Evolutionary conservation across 352 stramenopile genomes (phyloP).

Genomic region (Pythium apleroticum): DNA sequence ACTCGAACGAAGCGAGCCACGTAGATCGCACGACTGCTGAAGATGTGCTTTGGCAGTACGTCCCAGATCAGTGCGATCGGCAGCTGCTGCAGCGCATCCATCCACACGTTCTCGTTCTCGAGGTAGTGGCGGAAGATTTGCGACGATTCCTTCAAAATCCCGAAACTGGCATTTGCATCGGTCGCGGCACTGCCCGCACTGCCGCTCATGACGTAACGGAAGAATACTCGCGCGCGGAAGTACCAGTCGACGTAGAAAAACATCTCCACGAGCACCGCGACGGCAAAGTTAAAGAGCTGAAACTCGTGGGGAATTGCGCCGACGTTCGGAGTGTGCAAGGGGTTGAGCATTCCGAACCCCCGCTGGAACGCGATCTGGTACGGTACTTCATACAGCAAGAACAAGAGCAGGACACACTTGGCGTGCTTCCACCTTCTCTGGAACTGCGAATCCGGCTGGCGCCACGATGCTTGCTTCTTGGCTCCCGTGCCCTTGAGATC

Average conservation of each 20-base stretch:
- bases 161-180: slow-evolving; percentile 23
- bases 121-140: slow-evolving; percentile 41
- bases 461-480: slow-evolving; percentile 16
- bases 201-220: slow-evolving; percentile 23
- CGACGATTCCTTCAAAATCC: slow-evolving; percentile 14
- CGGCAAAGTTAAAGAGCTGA: slow-evolving; percentile 39
- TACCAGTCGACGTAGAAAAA: slow-evolving; percentile 63
- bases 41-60: slow-evolving; percentile 46
- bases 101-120: slow-evolving; percentile 37
- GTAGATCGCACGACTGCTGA: slow-evolving; percentile 30
- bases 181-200: not conserved
- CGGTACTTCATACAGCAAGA: slow-evolving; percentile 28
- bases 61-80: slow-evolving; percentile 64
- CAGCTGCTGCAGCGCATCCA: slow-evolving; percentile 35
- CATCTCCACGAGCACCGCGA: slow-evolving; percentile 39
- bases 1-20: slow-evolving; percentile 41
- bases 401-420: slow-evolving; percentile 16
- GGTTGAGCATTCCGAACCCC: slow-evolving; percentile 26
- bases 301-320: slow-evolving; percentile 38
- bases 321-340: slow-evolving; percentile 8
- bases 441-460: slow-evolving; percentile 25
- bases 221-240: slow-evolving; percentile 47
- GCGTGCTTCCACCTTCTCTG: slow-evolving; percentile 18
- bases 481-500: not conserved
- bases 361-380: slow-evolving; percentile 36